Conservation (phyloP, 2,329 filamentous ascomycete genomes). For the Colletotrichum endophyticum region DNA sequence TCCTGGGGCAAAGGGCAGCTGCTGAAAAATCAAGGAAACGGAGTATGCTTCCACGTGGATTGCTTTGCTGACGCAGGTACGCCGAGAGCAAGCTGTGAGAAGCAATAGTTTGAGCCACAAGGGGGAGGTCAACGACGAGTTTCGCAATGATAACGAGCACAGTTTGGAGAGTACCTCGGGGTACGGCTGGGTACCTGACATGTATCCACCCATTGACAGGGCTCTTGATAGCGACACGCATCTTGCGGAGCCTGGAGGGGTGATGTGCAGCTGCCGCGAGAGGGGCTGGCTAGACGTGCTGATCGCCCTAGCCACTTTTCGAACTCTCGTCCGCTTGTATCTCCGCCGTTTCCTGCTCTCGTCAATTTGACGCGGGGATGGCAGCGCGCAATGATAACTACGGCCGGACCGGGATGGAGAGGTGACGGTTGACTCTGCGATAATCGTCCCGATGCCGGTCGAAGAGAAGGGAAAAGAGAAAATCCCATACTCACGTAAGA, state of each 20-base stretch:
- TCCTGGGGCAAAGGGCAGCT: not conserved
- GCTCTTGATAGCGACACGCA: slow-evolving; percentile 17
- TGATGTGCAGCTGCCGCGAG: slow-evolving; percentile 19
- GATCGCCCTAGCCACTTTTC: slow-evolving; percentile 13
- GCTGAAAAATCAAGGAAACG: not conserved
- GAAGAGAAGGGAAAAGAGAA: not conserved
- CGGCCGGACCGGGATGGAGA: not conserved
- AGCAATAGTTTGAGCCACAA: not conserved
- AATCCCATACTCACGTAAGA: slow-evolving; percentile 16
- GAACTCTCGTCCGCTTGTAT: not conserved
- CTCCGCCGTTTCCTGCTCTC: slow-evolving; percentile 1
- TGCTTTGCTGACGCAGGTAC: slow-evolving; percentile 14
- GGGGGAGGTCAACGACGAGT: not conserved
- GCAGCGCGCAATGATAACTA: not conserved
- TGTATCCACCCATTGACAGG: slow-evolving; percentile 2
- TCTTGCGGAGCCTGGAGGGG: slow-evolving; percentile 9
- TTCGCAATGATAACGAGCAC: slow-evolving; percentile 7
- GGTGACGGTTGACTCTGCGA: not conserved
- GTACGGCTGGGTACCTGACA: slow-evolving; percentile 11
- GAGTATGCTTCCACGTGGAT: slow-evolving; percentile 1
- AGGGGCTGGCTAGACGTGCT: slow-evolving; percentile 13
- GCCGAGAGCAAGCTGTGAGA: not conserved
- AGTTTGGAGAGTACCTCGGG: slow-evolving; percentile 1
- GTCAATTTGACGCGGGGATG: not conserved
- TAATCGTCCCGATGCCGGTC: not conserved